Conservation (phyloP, 2,329 filamentous ascomycete genomes). For the Phaeosphaeria sp. region DNA sequence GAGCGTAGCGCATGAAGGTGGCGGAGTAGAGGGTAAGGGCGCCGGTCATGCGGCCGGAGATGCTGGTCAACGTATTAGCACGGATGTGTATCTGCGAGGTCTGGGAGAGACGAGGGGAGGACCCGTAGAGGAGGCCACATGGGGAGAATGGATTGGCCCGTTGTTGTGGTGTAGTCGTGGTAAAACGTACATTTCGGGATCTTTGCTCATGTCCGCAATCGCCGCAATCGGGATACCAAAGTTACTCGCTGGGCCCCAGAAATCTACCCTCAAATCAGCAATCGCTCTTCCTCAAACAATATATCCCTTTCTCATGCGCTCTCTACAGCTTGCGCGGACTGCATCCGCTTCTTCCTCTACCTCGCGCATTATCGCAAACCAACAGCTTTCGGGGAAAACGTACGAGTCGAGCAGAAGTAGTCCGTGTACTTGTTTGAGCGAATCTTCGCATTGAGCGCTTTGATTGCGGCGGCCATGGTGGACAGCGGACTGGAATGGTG, state of each 20-base stretch:
- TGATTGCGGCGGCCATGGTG: constrained; percentile 60
- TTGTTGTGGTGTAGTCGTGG: neutral
- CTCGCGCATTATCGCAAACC: constrained; percentile 3
- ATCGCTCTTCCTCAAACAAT: neutral
- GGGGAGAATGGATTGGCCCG: no score
- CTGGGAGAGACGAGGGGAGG: neutral
- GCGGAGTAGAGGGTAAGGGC: constrained; percentile 67
- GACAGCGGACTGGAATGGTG: constrained; percentile 9
- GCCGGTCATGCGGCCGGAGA: constrained; percentile 69
- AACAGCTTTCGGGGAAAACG: constrained; percentile 34
- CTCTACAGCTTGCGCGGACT: neutral
- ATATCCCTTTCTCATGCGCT: neutral
- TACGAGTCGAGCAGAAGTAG: constrained; percentile 62
- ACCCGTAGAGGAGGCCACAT: neutral
- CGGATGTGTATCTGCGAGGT: no score
- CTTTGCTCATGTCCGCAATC: constrained; percentile 61
- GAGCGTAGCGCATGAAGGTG: constrained; percentile 71
- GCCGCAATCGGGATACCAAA: constrained; percentile 62
- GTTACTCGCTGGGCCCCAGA: constrained; percentile 60
- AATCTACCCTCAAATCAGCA: constrained; percentile 48
- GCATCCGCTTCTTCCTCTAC: constrained; percentile 1
- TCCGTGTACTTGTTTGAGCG: constrained; percentile 57
- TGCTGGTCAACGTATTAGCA: constrained; percentile 52
- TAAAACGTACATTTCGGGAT: constrained; percentile 57
- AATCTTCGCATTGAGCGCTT: constrained; percentile 61